These are phyloP conservation scores for Phaeophleospora eucalypticola DNA, from an alignment of 2,329 filamentous ascomycete species.

Conservation along the genomic window DNA sequence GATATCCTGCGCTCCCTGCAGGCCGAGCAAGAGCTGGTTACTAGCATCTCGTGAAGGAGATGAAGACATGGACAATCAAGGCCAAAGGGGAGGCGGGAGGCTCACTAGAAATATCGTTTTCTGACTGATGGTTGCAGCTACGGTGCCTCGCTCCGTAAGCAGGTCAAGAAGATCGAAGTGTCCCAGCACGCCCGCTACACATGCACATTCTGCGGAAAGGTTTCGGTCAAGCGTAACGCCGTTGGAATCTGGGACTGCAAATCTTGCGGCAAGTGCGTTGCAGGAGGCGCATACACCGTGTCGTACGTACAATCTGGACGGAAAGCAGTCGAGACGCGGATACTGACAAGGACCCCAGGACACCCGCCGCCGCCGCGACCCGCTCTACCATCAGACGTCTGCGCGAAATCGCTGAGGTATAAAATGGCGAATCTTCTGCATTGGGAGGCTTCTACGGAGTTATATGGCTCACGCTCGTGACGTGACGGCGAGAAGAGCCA, in stretches of 20 bases:
- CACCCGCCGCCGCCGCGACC: conserved; percentile 87
- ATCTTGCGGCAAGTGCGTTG: conserved; percentile 89
- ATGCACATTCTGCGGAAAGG: conserved; percentile 99
- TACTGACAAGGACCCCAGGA: conserved; percentile 51
- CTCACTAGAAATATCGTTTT: not conserved
- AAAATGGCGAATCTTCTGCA: conserved; percentile 37
- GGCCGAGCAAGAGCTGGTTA: conserved; percentile 9
- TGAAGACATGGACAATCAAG: not conserved
- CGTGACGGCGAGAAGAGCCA: conserved; percentile 16
- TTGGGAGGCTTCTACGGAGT: conserved; percentile 27
- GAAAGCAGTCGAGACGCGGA: not conserved
- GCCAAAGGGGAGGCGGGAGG: not conserved
- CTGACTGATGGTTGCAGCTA: conserved; percentile 56
- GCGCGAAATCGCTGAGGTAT: conserved; percentile 95
- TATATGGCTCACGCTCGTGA: conserved; percentile 21
- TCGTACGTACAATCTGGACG: conserved; percentile 66
- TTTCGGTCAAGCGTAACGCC: conserved; percentile 67
- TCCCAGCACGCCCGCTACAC: conserved; percentile 95
- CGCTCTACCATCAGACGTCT: conserved; percentile 95
- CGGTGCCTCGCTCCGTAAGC: conserved; percentile 98
- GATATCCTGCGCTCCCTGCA: conserved; percentile 5
- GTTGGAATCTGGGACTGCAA: conserved; percentile 98
- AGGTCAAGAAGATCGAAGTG: conserved; percentile 99
- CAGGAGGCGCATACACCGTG: conserved; percentile 90
- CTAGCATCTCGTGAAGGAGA: not conserved